Evolutionary conservation across 192 early-diverging fungal genomes (phyloP), one percentile per base, ranked within the genome.

Genomic region (Cladochytrium replicatum): DNA sequence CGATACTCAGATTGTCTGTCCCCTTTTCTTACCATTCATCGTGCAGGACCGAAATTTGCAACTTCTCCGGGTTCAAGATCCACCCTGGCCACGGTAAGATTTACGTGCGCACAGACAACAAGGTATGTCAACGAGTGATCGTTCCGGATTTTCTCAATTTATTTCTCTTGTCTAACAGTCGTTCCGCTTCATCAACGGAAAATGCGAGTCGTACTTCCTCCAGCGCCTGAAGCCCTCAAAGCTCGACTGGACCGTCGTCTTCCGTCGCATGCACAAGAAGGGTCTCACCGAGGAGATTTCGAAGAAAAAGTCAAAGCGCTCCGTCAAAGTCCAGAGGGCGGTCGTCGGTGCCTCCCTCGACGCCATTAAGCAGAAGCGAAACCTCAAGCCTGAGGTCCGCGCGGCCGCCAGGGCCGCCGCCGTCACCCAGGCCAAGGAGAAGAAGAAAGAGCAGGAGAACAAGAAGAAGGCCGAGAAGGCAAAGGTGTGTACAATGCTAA

Each of bases 231-330:
- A 99, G 85, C 90, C 92, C 34, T 89, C 93, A 64, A 94, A 94
- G 82, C 80, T 99, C 59, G 74, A 76, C 71, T 99, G 96, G 96
- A 97, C 96, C 43, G 75, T 81, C 37, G 84, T 93, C 56, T 96
- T 84, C 88, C 88, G 96, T 68, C 91, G 89, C 76, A 80, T 93
- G 66, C 87, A 97, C 84, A 91, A 91, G 82, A 99, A 99, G 89
- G 96, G 93, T 71, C 82, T 90, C 60, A 85, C 83, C 64, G 88
- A 91, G 66, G 93, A 95, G 75, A 80, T 85, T 29, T 63, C 89
- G 69, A 96, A 96, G 86, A 99, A 96, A 88, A 83, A 88, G 67
- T 83, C 86, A 41, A 81, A 85, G 65, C 87, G 88, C 66, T 78
- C 83, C 54, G 59, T 52, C 19, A 26, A 22, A 52, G n/a, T 80